phyloP scores from a whole-genome alignment of 441 rosid genomes.

The Croton laevigatus region DNA sequence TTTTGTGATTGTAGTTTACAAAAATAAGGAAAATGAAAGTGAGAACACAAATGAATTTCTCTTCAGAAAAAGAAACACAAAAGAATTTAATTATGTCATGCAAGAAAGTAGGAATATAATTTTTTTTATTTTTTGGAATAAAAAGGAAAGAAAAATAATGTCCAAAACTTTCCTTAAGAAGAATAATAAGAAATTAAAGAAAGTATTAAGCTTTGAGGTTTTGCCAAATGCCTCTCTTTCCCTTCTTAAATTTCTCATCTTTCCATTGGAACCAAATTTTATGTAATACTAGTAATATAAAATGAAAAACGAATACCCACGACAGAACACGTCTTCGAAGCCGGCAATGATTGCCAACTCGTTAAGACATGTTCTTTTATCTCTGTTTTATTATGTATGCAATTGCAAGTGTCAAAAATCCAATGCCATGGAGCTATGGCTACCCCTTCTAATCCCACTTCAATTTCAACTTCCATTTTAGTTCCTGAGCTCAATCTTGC shows the following conservation, averaged over 20 bases:
- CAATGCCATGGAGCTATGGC: not conserved
- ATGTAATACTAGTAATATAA: not conserved
- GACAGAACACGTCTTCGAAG: not conserved
- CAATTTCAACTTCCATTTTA: not conserved
- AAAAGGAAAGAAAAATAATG: too few relatives aligned
- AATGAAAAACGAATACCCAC: not conserved
- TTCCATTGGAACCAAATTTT: too few relatives aligned
- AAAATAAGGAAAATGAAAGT: too few relatives aligned
- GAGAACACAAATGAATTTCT: too few relatives aligned
- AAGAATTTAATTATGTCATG: too few relatives aligned
- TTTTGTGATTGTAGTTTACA: too few relatives aligned
- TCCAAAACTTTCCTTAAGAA: too few relatives aligned
- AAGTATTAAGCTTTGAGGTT: not conserved
- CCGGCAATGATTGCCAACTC: slow-evolving; percentile 1
- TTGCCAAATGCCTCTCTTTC: not conserved
- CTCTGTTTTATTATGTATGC: not conserved
- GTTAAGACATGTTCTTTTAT: slow-evolving; percentile 1
- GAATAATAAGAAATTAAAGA: not conserved
- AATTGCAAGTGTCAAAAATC: not conserved
- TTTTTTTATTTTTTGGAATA: too few relatives aligned
- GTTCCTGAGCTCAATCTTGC: not conserved
- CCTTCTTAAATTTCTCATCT: not conserved
- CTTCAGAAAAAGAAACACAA: too few relatives aligned
- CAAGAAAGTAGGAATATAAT: too few relatives aligned
- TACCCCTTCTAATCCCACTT: not conserved